These are phyloP conservation scores for Daldinia sp. DNA, from an alignment of 2,329 filamentous ascomycete genomes.

Conservation along the genomic window DNA sequence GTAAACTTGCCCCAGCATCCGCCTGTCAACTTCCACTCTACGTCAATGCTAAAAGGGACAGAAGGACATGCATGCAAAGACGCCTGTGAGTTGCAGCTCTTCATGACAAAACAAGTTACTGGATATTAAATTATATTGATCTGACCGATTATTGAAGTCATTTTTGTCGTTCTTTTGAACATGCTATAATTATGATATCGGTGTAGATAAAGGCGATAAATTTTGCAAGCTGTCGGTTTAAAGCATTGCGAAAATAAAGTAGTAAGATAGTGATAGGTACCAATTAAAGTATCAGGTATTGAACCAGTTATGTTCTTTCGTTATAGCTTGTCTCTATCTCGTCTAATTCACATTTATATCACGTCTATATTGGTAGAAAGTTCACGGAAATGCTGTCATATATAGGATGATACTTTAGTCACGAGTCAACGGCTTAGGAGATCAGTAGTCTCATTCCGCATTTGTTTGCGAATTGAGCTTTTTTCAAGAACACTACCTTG, in stretches of 20 bases:
- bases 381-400: neutral
- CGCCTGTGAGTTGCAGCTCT: neutral
- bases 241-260: too few species aligned
- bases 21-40: neutral
- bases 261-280: neutral
- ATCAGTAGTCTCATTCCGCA: neutral
- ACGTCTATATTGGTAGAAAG: neutral
- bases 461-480: neutral
- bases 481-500: neutral
- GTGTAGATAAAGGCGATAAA: too few species aligned
- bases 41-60: neutral
- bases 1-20: neutral
- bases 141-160: neutral
- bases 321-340: too few species aligned
- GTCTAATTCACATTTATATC: neutral
- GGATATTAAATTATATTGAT: neutral
- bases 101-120: too few species aligned
- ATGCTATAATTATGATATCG: neutral
- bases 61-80: neutral
- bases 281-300: too few species aligned
- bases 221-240: too few species aligned
- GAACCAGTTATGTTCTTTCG: too few species aligned
- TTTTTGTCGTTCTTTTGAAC: neutral
- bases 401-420: neutral
- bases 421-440: neutral